Evolutionary conservation across 495 filamentous ascomycete species (phyloP).

Genomic region (Trypethelium eluteriae): DNA sequence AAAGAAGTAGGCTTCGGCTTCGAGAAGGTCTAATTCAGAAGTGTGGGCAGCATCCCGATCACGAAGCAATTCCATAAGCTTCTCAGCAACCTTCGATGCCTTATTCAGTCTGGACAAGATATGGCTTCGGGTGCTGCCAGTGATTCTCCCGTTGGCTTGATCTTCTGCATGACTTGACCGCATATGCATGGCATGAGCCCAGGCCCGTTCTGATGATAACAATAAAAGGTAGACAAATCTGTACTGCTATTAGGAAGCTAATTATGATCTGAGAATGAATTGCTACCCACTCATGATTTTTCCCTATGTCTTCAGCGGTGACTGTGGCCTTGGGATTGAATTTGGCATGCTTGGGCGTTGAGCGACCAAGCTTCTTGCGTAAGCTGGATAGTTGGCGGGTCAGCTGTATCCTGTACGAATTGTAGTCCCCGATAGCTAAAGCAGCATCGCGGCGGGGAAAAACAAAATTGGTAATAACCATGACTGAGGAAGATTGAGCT

Average conservation of each 20-base stretch:
- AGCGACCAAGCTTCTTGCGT: conserved; percentile 74
- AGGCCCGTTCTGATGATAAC: conserved; percentile 81
- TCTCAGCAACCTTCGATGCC: conserved; percentile 59
- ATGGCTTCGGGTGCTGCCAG: conserved; percentile 72
- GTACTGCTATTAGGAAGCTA: neutral
- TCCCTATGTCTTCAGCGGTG: conserved; percentile 67
- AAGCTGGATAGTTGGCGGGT: conserved; percentile 73
- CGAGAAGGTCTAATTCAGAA: conserved; percentile 63
- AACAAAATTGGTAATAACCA: conserved; percentile 88
- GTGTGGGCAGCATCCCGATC: conserved; percentile 53
- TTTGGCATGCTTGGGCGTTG: conserved; percentile 75
- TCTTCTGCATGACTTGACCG: conserved; percentile 77
- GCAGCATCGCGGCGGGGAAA: conserved; percentile 69
- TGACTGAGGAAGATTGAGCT: conserved; percentile 31
- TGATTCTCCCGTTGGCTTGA: conserved; percentile 53
- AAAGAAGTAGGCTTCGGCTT: conserved; percentile 76
- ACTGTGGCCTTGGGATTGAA: conserved; percentile 64
- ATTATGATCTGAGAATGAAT: neutral
- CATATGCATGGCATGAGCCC: conserved; percentile 94
- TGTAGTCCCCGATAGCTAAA: conserved; percentile 80
- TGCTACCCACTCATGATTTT: conserved; percentile 59
- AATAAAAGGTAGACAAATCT: conserved; percentile 77
- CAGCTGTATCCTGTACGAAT: conserved; percentile 71
- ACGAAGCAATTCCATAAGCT: conserved; percentile 58
- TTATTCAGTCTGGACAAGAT: conserved; percentile 82